A percentile compares a stretch with the other conserved stretches of the same genome.
phyloP scores from a whole-genome alignment of 148 eudicot species.

The Heliosperma pusillum region DNA sequence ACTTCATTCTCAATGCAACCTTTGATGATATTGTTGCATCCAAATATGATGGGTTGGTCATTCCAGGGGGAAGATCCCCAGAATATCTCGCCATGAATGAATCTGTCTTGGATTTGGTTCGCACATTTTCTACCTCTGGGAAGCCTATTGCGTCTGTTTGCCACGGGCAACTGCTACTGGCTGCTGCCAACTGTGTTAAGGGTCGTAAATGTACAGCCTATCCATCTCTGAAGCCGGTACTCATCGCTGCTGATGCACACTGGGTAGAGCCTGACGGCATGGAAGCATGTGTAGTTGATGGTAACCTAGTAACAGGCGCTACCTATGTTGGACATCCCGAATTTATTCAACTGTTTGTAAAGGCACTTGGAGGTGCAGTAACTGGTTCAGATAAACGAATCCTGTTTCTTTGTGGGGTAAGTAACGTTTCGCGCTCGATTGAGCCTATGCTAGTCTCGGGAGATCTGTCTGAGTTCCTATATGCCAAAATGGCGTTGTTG shows the following conservation, averaged over 20 bases:
- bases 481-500: neutral
- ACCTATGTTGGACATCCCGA: conserved; percentile 78
- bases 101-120: conserved; percentile 56
- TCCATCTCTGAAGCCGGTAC: conserved; percentile 61
- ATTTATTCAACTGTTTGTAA: conserved; percentile 66
- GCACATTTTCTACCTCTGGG: conserved; percentile 48
- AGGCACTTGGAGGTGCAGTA: conserved; percentile 84
- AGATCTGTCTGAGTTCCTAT: neutral
- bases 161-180: conserved; percentile 89
- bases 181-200: conserved; percentile 68
- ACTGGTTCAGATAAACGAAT: conserved; percentile 65
- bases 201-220: conserved; percentile 83
- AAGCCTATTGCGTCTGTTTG: conserved; percentile 84
- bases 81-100: conserved; percentile 85
- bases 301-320: conserved; percentile 68
- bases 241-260: conserved; percentile 87
- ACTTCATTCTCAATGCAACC: conserved; percentile 86
- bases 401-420: conserved; percentile 93
- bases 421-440: conserved; percentile 20
- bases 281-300: conserved; percentile 63
- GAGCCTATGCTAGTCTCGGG: neutral
- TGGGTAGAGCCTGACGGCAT: conserved; percentile 75
- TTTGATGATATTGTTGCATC: conserved; percentile 65
- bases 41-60: conserved; percentile 74
- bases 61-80: conserved; percentile 95